These are phyloP conservation scores for Erythrophleum ivorense DNA, from an alignment of 331 rosid genomes.

Conservation along the genomic window DNA sequence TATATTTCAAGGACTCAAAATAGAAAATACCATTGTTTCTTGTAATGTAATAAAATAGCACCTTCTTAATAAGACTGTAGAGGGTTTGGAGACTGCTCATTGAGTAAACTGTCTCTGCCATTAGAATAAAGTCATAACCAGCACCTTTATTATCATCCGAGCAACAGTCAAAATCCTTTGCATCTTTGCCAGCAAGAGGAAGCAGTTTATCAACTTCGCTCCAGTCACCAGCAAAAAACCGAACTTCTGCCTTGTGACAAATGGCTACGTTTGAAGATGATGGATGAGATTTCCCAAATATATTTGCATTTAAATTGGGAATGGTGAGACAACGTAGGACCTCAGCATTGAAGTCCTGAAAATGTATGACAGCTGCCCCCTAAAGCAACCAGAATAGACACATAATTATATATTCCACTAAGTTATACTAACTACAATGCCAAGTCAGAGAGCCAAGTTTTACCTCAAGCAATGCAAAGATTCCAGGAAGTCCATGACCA, in stretches of 20 bases:
- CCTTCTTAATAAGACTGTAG: slow-evolving; percentile 74
- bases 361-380: slow-evolving; percentile 86
- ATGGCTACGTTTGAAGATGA: slow-evolving; percentile 34
- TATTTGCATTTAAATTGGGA: slow-evolving; percentile 73
- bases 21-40: neutral
- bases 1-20: neutral
- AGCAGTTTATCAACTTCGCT: slow-evolving; percentile 78
- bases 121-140: slow-evolving; percentile 84
- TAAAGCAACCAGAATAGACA: slow-evolving; percentile 41
- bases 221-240: slow-evolving; percentile 94
- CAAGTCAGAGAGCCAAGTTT: slow-evolving; percentile 29
- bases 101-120: slow-evolving; percentile 97
- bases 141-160: slow-evolving; percentile 29
- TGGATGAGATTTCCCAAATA: slow-evolving; percentile 38
- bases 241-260: slow-evolving; percentile 53
- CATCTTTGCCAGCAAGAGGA: slow-evolving; percentile 49
- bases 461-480: slow-evolving; percentile 85
- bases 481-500: slow-evolving; percentile 95
- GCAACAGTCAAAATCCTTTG: neutral
- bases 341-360: slow-evolving; percentile 94
- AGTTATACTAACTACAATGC: neutral
- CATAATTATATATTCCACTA: neutral
- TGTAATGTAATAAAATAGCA: slow-evolving; percentile 20
- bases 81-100: slow-evolving; percentile 67
- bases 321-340: slow-evolving; percentile 84